A percentile compares a stretch with the other conserved stretches of the same genome.
Evolutionary conservation across 768 basidiomycete genomes (phyloP).

Genomic region (Holtermanniella nyarrowii): DNA sequence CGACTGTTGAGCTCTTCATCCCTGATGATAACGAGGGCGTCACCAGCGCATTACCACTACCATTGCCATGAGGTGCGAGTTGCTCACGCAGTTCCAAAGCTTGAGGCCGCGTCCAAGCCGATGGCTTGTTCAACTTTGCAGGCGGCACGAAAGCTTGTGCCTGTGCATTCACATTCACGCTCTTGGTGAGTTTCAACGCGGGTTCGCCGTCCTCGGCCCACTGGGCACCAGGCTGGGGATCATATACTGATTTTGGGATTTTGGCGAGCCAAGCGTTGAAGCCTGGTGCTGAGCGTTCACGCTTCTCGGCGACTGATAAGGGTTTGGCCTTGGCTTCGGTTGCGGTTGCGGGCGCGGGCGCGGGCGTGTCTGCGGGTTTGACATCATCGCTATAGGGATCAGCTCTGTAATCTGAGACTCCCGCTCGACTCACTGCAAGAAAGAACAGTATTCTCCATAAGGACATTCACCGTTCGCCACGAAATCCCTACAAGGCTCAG

Average conservation of each 20-base stretch:
- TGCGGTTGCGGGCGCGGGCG: slow-evolving; percentile 1
- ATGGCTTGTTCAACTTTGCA: not conserved
- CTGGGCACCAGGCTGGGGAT: not conserved
- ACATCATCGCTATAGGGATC: slow-evolving; percentile 2
- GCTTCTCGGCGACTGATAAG: not conserved
- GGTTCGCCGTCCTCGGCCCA: not conserved
- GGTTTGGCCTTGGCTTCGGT: slow-evolving; percentile 4
- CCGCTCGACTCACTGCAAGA: slow-evolving; percentile 30
- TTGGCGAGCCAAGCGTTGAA: not conserved
- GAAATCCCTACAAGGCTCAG: slow-evolving; percentile 36
- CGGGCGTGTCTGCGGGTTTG: slow-evolving; percentile 2
- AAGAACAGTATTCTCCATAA: slow-evolving; percentile 40
- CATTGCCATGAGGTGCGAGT: not conserved
- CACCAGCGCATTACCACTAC: not conserved
- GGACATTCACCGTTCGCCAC: slow-evolving; percentile 35
- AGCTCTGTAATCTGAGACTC: not conserved
- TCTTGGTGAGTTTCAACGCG: not conserved
- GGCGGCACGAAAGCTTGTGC: not conserved
- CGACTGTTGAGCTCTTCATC: too few species aligned
- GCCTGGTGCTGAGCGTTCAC: not conserved
- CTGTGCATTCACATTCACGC: not conserved
- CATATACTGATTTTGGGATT: not conserved
- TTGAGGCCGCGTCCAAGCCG: slow-evolving; percentile 28
- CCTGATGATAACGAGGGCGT: too few species aligned
- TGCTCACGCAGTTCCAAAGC: slow-evolving; percentile 11